These are phyloP conservation scores for Pyrus betulifolia DNA, from an alignment of 306 rosid species.

Conservation along the genomic window DNA sequence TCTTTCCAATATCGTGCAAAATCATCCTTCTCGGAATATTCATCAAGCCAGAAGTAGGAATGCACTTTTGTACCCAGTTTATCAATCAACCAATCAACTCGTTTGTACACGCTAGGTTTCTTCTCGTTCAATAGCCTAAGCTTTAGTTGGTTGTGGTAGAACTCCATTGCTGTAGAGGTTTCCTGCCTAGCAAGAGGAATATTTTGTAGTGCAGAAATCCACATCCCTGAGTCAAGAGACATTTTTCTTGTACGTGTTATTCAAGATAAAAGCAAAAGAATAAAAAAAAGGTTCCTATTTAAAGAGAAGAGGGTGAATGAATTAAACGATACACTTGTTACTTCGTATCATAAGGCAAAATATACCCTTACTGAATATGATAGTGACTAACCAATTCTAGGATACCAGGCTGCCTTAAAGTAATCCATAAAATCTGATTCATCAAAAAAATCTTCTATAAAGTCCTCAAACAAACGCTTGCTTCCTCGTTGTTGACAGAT, in stretches of 20 bases:
- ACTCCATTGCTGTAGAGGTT: too few relatives aligned
- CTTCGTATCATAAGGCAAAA: not conserved
- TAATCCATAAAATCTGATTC: constrained; percentile 70
- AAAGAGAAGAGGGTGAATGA: not conserved
- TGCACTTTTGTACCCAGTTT: constrained; percentile 79
- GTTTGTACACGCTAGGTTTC: too few relatives aligned
- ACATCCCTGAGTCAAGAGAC: constrained; percentile 47
- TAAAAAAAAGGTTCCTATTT: not conserved
- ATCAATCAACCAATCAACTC: constrained; percentile 80
- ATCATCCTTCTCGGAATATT: constrained; percentile 71
- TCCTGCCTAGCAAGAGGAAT: too few relatives aligned
- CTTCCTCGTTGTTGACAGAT: constrained; percentile 49
- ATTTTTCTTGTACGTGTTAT: not conserved
- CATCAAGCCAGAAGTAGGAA: constrained; percentile 90
- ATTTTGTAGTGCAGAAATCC: constrained; percentile 55
- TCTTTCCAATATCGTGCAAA: constrained; percentile 82
- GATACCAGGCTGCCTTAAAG: constrained; percentile 83
- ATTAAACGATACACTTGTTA: not conserved
- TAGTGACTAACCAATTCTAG: constrained; percentile 62
- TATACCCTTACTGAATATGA: constrained; percentile 18
- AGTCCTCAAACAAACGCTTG: constrained; percentile 51
- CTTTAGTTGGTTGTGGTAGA: constrained; percentile 80
- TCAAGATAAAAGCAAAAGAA: not conserved
- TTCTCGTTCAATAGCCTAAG: constrained; percentile 69
- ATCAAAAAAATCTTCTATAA: constrained; percentile 63